Percentiles rank a stretch among this genome's conserved stretches.
Conservation (phyloP, 495 filamentous ascomycete species). For the Penicillium soppii region DNA sequence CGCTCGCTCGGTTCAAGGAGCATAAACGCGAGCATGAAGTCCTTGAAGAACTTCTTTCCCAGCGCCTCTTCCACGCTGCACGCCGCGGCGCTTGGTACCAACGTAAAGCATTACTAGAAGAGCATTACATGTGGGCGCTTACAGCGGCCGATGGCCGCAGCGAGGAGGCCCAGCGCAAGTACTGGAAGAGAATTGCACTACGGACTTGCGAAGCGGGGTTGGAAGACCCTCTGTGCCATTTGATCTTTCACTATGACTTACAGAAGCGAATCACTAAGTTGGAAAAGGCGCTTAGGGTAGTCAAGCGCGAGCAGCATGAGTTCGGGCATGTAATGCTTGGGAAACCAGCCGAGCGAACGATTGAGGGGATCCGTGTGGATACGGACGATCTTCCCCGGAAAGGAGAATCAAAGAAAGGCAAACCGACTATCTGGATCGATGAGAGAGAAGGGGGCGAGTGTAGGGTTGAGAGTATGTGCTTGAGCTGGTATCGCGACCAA, state of each 20-base stretch:
- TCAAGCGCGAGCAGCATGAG: constrained; percentile 85
- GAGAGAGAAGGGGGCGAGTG: constrained; percentile 69
- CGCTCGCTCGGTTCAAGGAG: constrained; percentile 80
- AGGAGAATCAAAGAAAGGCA: constrained; percentile 32
- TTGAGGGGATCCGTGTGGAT: constrained; percentile 76
- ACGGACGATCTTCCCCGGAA: constrained; percentile 37
- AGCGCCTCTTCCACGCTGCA: constrained; percentile 80
- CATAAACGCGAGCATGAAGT: constrained; percentile 75
- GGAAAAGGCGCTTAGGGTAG: constrained; percentile 79
- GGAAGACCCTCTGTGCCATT: constrained; percentile 81
- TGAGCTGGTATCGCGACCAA: constrained; percentile 75
- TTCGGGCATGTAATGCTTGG: constrained; percentile 80
- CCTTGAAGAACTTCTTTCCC: constrained; percentile 71
- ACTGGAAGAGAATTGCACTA: constrained; percentile 78
- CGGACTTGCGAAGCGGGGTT: constrained; percentile 85
- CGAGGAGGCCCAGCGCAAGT: constrained; percentile 68
- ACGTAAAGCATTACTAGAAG: constrained; percentile 89
- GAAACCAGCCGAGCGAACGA: constrained; percentile 69
- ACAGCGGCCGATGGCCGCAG: constrained; percentile 49
- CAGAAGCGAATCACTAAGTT: constrained; percentile 91
- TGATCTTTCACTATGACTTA: constrained; percentile 91
- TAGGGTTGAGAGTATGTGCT: constrained; percentile 87
- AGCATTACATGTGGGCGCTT: constrained; percentile 82
- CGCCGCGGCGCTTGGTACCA: constrained; percentile 94
- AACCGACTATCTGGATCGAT: constrained; percentile 87